phyloP scores from a whole-genome alignment of 106 monocot genomes.

The Dendrobium officinale region DNA sequence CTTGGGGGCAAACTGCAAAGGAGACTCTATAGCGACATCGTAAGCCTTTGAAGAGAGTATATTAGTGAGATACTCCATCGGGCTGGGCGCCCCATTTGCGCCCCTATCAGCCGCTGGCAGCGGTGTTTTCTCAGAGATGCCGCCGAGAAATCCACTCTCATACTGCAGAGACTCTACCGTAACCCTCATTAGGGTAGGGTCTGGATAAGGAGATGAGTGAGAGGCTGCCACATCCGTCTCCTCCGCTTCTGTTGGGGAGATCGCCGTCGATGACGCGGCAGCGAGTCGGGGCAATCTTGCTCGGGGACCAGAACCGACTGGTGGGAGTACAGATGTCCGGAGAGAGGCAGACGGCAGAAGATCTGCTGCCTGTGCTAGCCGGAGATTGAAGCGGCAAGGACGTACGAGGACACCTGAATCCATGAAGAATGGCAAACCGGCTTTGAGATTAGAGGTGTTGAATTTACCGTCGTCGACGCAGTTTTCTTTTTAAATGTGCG shows the following conservation, averaged over 20 bases:
- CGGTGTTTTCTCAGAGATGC: constrained; percentile 24
- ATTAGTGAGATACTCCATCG: constrained; percentile 67
- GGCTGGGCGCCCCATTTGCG: constrained; percentile 9
- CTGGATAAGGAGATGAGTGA: not conserved
- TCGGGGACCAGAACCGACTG: not conserved
- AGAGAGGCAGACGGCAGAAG: not conserved
- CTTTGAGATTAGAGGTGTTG: too few relatives aligned
- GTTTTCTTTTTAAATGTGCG: too few relatives aligned
- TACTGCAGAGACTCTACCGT: constrained; percentile 39
- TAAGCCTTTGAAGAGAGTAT: constrained; percentile 77
- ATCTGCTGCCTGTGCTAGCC: not conserved
- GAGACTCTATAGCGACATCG: constrained; percentile 88
- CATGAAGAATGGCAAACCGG: not conserved
- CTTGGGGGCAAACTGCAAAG: constrained; percentile 70
- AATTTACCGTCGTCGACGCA: too few relatives aligned
- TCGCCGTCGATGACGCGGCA: not conserved
- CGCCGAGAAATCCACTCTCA: constrained; percentile 45
- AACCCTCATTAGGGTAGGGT: constrained; percentile 16
- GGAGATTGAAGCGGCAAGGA: not conserved
- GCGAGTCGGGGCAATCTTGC: not conserved
- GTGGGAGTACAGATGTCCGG: not conserved
- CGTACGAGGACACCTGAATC: not conserved
- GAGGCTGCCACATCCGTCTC: not conserved
- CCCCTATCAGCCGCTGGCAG: not conserved
- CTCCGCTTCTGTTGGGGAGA: constrained; percentile 3